Evolutionary conservation across 2,329 filamentous ascomycete species (phyloP), one percentile per base, ranked within the genome.

Genomic region (Diaporthe nobilis): DNA sequence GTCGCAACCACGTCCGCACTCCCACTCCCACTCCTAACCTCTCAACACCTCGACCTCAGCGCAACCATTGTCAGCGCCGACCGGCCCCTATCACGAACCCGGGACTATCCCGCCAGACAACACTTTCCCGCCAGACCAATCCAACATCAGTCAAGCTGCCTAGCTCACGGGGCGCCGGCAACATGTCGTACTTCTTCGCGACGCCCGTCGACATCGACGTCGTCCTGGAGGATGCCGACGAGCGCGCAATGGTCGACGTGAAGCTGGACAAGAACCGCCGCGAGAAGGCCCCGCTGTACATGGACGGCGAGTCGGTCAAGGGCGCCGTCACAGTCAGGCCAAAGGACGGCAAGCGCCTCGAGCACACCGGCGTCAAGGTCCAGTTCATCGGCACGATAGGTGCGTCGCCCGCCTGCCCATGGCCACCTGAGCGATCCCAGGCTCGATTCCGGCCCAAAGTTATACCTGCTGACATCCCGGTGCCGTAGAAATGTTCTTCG

Each of bases 311-410:
- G 88, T 98, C 96, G 57, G 96, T 99, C 82, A 98, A 98, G 88
- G 97, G 96, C 81, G 94, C 94, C 71, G 96, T 99, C 77, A 99
- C 97, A 10, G 93, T 99, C 80, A 90, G 97, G 80, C 97, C 97
- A 68, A 99, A 99, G 86, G 97, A 99, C 89, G 97, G 97, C 83
- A 98, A 98, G 89, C 92, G 97, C 77, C 89, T 99, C 82, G 97
- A 99, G 86, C 97, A 99, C 85, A 98, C 96, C 15, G 97, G 97
- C 81, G 98, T 99, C 90, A 99, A 99, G 87, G 96, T 99, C 81
- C 97, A 99, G 85, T 99, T 99, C 88, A 98, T 99, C 81, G 97
- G 97, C 84, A 97, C 96, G 78, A 99, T 99, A 89, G 95, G 95
- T 97, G 87, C 78, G 86, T 84, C 25, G 39, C 15, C 39, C 25